A percentile compares a stretch with the other conserved stretches of the same genome.
Conservation (phyloP, 2,329 filamentous ascomycete genomes). For the Calonectria pauciramosa region DNA sequence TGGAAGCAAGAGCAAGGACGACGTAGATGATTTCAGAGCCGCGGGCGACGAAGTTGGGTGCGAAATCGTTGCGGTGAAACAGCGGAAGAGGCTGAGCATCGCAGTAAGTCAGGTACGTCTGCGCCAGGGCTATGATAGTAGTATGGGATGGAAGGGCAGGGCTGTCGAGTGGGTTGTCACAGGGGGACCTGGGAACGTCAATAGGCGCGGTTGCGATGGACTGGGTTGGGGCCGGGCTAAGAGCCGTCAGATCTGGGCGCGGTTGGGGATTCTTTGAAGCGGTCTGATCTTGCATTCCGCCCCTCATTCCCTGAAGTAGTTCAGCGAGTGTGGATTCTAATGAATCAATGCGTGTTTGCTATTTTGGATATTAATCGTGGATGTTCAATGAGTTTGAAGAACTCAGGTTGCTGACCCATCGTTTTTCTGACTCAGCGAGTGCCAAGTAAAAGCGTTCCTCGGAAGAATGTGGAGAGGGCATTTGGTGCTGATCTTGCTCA, state of each 20-base stretch:
- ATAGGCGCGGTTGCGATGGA: neutral
- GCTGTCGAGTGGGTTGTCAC: neutral
- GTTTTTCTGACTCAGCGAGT: conserved; percentile 1
- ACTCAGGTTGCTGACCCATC: neutral
- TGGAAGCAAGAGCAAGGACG: neutral
- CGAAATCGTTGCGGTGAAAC: neutral
- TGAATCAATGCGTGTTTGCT: conserved; percentile 6
- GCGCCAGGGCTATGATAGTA: neutral
- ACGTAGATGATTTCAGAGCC: neutral
- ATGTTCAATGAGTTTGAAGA: neutral
- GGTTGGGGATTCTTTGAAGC: neutral
- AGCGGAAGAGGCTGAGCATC: conserved; percentile 6
- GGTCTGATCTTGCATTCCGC: neutral
- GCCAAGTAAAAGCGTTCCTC: neutral
- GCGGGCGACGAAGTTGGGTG: neutral
- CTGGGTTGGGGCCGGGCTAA: neutral
- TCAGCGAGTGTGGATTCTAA: neutral
- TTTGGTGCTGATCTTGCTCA: neutral
- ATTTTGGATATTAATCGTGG: neutral
- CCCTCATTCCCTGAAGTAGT: neutral
- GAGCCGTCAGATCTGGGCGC: neutral
- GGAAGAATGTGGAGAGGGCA: neutral
- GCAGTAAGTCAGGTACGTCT: neutral
- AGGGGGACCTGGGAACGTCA: neutral
- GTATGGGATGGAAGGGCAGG: neutral